Evolutionary conservation across 257 asterid species (phyloP).

Genomic region (Nicotiana tabacum): DNA sequence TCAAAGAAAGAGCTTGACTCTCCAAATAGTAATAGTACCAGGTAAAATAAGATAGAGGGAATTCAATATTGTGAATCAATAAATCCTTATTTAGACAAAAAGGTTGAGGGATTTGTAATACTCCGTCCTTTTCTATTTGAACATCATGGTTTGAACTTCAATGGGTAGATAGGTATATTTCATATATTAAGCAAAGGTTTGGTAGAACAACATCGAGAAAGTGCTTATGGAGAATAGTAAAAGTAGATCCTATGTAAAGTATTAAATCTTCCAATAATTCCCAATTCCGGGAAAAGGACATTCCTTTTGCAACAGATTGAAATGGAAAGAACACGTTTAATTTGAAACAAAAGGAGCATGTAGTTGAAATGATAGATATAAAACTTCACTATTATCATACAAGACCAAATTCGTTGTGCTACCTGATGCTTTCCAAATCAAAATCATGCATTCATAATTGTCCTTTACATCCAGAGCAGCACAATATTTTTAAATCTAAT

Average conservation of each 20-base stretch:
- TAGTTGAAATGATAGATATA: neutral
- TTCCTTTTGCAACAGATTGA: neutral
- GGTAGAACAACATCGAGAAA: neutral
- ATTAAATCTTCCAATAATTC: neutral
- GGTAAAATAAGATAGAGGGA: neutral
- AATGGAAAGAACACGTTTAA: neutral
- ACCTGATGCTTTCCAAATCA: constrained; percentile 3
- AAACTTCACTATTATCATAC: neutral
- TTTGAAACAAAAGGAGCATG: neutral
- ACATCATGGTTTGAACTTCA: neutral
- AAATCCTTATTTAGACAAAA: neutral
- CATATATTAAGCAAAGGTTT: neutral
- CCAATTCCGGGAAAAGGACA: neutral
- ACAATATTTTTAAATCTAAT: neutral
- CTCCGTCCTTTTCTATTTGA: neutral
- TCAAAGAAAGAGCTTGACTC: neutral
- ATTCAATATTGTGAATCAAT: neutral
- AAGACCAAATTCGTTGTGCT: neutral
- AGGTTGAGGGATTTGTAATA: neutral
- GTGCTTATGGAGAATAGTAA: constrained; percentile 1
- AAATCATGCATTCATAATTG: constrained; percentile 2
- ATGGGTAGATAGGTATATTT: neutral
- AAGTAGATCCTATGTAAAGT: neutral
- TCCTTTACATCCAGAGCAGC: neutral
- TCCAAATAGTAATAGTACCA: neutral